Base-by-base conservation (phyloP, 768 basidiomycete genomes). In the Auricularia sp. region DNA sequence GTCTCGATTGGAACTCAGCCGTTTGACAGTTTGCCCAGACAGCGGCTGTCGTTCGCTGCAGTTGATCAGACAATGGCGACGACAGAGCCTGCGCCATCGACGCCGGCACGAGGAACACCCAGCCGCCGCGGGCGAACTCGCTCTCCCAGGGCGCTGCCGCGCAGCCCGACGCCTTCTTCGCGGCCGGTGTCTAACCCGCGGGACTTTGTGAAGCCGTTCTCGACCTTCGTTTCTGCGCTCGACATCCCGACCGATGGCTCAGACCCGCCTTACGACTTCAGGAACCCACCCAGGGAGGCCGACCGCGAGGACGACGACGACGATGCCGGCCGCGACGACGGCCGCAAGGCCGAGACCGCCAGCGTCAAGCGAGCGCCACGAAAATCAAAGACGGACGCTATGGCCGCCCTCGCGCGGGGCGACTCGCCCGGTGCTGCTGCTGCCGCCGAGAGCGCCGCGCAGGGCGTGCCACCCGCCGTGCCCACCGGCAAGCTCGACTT, bases 311-410 rank as follows among this genome's bases (percentile, higher is more conserved):
- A 65, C 34, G 10, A 34, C 60, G 61, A 58, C 51, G 64, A 60
- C 36, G 42, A 53, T 29, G 39, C 56, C 18, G 29, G 4, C 56
- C 34, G 53, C 42, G 36, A 12, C 29, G 29, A 29, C 29, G 29
- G 29, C 29, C 29, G 29, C 29, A 29, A 29, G 29, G 29, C 56
- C 63, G 54, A 42, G 39, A 18, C 62, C 29, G 23, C 53, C 64
- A 7, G 18, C 61, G 33, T 51, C 35, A 83, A 81, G 75, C 83
- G 91, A 65, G 89, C 91, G 43, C 90, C 91, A 62, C 87, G 91
- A 74, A 92, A 92, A 81, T 92, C 90, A 69, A 93, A 93, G 82
- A 91, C 87, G 47, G 89, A 93, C 70, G 91, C 91, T 64, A 78
- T 93, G 36, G 88, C 84, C 35, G 91, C 91, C 29, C 77, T 93